A percentile compares a stretch with the other conserved stretches of the same genome.
Conservation (phyloP, 768 basidiomycete species). For the Steccherinum ochraceum region DNA sequence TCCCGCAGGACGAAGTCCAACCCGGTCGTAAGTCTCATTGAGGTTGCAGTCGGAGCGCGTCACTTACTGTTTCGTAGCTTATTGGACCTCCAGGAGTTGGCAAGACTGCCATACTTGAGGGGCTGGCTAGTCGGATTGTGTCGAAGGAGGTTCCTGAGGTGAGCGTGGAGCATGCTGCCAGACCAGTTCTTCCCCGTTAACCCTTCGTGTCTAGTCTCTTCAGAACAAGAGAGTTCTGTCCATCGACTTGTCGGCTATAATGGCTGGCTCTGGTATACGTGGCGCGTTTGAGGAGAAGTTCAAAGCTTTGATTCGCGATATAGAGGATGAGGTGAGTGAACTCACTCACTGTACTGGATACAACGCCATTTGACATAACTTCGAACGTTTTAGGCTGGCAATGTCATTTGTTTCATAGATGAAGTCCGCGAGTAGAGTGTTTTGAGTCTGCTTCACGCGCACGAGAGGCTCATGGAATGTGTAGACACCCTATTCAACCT, state of each 20-base stretch:
- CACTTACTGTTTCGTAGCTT: conserved; percentile 35
- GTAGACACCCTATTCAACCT: conserved; percentile 78
- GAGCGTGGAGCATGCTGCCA: conserved; percentile 9
- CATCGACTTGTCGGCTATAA: conserved; percentile 74
- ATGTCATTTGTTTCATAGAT: conserved; percentile 90
- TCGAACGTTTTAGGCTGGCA: conserved; percentile 38
- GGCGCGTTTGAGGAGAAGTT: conserved; percentile 94
- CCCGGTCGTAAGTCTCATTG: conserved; percentile 58
- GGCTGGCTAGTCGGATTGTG: conserved; percentile 81
- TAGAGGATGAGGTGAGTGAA: conserved; percentile 56
- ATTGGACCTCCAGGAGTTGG: conserved; percentile 88
- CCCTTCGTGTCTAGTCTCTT: conserved; percentile 49
- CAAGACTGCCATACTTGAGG: conserved; percentile 90
- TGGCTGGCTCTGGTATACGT: conserved; percentile 87
- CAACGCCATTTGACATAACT: conserved; percentile 21
- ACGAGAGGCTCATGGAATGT: not conserved
- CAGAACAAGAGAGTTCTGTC: conserved; percentile 85
- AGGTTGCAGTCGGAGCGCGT: not conserved
- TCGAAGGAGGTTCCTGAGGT: conserved; percentile 91
- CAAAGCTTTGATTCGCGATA: conserved; percentile 84
- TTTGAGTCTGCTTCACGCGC: not conserved
- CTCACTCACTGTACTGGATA: conserved; percentile 30
- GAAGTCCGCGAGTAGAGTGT: conserved; percentile 69
- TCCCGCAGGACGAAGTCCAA: conserved; percentile 90
- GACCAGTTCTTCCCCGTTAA: not conserved